These are phyloP conservation scores for Lepraria neglecta DNA, from an alignment of 495 filamentous ascomycete genomes.

Conservation along the genomic window DNA sequence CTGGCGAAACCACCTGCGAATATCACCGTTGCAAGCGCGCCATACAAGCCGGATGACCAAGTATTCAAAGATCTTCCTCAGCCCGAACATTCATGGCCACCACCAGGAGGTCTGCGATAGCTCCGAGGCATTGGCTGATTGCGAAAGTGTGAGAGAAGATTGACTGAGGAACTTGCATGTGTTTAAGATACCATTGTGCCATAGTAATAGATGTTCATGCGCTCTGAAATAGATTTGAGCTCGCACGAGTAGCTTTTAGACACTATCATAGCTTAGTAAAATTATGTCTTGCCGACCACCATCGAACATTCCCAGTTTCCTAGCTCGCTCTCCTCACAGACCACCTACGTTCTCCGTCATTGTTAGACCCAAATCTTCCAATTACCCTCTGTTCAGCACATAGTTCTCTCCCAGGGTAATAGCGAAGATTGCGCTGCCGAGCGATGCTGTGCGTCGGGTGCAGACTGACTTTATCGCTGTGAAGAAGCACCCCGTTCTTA, in stretches of 20 bases:
- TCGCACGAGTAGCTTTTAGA: background rate
- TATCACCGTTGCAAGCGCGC: too few relatives aligned
- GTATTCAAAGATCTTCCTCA: too few relatives aligned
- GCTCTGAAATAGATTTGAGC: background rate
- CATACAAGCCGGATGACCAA: background rate
- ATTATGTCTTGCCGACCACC: background rate
- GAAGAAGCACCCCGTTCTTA: too few relatives aligned
- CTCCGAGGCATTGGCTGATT: too few relatives aligned
- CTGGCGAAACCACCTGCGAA: background rate
- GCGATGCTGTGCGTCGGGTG: too few relatives aligned
- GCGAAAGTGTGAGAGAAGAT: too few relatives aligned
- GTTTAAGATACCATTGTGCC: constrained; percentile 6
- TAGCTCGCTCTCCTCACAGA: background rate
- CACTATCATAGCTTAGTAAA: constrained; percentile 2
- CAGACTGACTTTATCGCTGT: too few relatives aligned
- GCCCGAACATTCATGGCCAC: background rate
- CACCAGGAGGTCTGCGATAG: too few relatives aligned
- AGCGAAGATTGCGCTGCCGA: background rate
- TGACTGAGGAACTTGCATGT: background rate
- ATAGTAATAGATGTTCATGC: background rate
- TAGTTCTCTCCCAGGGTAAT: background rate
- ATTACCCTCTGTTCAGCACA: background rate
- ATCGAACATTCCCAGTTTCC: too few relatives aligned
- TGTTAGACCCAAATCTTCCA: background rate
- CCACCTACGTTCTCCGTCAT: background rate